These are phyloP conservation scores for Phylloporus sp. DNA, from an alignment of 768 basidiomycete genomes.

Conservation along the genomic window DNA sequence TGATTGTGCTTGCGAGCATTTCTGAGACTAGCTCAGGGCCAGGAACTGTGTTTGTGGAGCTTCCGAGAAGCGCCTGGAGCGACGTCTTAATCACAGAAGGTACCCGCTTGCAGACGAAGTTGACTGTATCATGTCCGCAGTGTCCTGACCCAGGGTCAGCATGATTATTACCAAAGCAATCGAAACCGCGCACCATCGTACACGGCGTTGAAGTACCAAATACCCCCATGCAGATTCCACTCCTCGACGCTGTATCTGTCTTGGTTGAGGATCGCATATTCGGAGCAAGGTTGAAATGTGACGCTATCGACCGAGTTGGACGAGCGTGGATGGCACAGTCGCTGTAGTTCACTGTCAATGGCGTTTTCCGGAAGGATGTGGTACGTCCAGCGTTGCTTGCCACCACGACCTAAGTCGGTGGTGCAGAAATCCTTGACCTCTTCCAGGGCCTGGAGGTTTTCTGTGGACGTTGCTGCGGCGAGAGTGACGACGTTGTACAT, in stretches of 20 bases:
- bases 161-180: constrained; percentile 23
- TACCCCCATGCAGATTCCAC: constrained; percentile 38
- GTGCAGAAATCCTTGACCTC: constrained; percentile 49
- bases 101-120: constrained; percentile 38
- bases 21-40: constrained; percentile 35
- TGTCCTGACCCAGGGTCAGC: constrained; percentile 36
- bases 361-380: constrained; percentile 39
- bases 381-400: constrained; percentile 51
- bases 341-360: constrained; percentile 37
- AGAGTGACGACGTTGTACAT: constrained; percentile 38
- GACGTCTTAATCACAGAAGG: constrained; percentile 37
- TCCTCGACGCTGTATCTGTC: constrained; percentile 39
- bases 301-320: constrained; percentile 34
- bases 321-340: constrained; percentile 35
- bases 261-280: constrained; percentile 35
- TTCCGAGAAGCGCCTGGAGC: constrained; percentile 33
- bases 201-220: constrained; percentile 42
- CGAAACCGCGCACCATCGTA: constrained; percentile 36
- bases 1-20: constrained; percentile 35
- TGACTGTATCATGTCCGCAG: constrained; percentile 44
- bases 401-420: constrained; percentile 52
- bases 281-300: constrained; percentile 40
- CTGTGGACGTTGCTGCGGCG: constrained; percentile 40
- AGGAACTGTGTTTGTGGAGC: constrained; percentile 16
- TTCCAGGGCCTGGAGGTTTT: constrained; percentile 45